Evolutionary conservation across 2,329 filamentous ascomycete species (phyloP), one percentile per base, ranked within the genome.

Genomic region (Cladosporium sp.): DNA sequence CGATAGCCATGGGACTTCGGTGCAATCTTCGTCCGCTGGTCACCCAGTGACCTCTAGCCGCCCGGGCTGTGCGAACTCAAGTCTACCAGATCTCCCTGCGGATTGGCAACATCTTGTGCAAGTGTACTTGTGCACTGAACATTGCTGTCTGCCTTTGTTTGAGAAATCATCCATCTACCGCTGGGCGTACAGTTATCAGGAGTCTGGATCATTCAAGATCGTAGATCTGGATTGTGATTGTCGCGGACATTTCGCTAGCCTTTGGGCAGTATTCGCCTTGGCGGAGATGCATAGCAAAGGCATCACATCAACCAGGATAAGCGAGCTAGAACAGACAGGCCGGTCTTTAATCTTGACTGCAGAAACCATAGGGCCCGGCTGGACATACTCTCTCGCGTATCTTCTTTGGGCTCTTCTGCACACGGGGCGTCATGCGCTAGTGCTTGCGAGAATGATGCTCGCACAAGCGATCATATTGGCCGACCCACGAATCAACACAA

Each of bases 401-500:
- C 32, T 34, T 15, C 11, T 42, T 8, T 42, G 40, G 40, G 7
- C 22, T 13, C 40, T 42, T 7, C 13, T 42, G n/a, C 17, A 42
- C 8, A 29, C 40, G 11, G 40, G 20, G 13, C 22, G 40, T 15
- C 24, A 24, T 18, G 7, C 22, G 3, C 18, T 42, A 2, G 24
- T 15, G 6, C 40, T 42, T n/a, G 40, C 40, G 6, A 42, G 40
- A n/a, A 42, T 42, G 40, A 42, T 42, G 40, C 40, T 42, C 15
- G 40, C 40, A 7, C 40, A 42, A 42, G 40, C 40, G 24, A 29
- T 29, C 8, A 22, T 29, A 11, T 29, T 42, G 22, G 19, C 40
- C 6, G 40, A 42, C 17, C 8, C 15, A 7, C 40, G 8, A 2
- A 22, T 13, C 7, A 7, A 7, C 3, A 18, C 20, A 3, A 5